Evolutionary conservation across 306 rosid species (phyloP).

Genomic region (Macrotyloma uniflorum): DNA sequence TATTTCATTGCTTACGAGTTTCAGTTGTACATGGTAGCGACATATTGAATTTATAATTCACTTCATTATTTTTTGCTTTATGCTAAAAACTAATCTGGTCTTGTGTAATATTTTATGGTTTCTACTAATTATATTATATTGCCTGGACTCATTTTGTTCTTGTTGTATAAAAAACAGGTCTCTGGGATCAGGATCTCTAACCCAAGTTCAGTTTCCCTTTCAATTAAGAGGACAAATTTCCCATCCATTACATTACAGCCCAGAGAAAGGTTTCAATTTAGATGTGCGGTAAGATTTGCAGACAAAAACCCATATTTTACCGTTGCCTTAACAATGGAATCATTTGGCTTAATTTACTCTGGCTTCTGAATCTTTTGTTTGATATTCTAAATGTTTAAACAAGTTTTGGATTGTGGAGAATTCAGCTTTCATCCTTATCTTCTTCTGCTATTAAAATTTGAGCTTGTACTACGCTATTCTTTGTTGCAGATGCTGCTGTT

Average conservation of each 20-base stretch:
- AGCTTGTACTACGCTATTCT: not conserved
- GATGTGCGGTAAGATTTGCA: constrained; percentile 67
- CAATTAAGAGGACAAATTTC: constrained; percentile 55
- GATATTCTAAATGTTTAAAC: not conserved
- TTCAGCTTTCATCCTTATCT: not conserved
- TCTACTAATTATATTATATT: not conserved
- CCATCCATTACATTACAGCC: constrained; percentile 55
- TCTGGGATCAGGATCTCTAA: constrained; percentile 47
- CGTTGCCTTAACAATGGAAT: not conserved
- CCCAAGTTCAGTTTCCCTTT: constrained; percentile 64
- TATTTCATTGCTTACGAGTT: constrained; percentile 9
- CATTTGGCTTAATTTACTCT: not conserved
- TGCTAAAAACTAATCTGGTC: not conserved
- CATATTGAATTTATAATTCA: not conserved
- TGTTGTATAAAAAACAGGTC: constrained; percentile 55
- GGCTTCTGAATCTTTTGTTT: not conserved
- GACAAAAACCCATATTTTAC: not conserved
- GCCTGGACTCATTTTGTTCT: constrained; percentile 4
- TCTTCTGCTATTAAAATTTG: constrained; percentile 29
- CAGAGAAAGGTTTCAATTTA: constrained; percentile 52
- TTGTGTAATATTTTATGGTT: not conserved
- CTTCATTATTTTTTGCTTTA: not conserved
- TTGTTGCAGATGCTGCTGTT: not conserved
- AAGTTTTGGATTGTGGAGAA: not conserved
- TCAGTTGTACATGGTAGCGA: not conserved